These are phyloP conservation scores for Euphorbia pulcherrima DNA, from an alignment of 345 rosid genomes.

Conservation along the genomic window DNA sequence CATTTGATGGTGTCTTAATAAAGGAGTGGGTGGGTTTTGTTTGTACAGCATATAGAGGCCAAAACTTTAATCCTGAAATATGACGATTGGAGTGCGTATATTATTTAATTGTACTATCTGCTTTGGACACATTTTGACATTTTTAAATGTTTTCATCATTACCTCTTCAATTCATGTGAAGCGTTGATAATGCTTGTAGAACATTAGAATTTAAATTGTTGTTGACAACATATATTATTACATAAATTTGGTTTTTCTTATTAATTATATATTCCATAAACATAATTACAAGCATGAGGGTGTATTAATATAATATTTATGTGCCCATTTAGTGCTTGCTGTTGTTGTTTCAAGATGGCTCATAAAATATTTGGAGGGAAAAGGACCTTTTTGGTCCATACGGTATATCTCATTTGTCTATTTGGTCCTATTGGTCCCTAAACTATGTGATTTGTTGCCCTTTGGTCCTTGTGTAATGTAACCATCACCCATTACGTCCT, in stretches of 20 bases:
- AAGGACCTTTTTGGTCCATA: no score
- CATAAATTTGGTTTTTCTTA: not conserved
- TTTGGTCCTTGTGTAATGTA: no score
- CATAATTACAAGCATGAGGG: not conserved
- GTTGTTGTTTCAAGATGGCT: not conserved
- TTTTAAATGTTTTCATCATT: not conserved
- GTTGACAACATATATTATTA: not conserved
- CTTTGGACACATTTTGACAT: not conserved
- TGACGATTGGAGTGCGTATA: not conserved
- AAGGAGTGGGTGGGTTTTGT: conserved; percentile 10
- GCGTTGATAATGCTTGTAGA: not conserved
- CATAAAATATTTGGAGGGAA: no score
- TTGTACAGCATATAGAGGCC: conserved; percentile 6
- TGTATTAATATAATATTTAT: not conserved
- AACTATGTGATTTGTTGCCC: no score
- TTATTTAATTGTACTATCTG: not conserved
- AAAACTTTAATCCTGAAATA: not conserved
- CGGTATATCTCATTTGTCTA: no score
- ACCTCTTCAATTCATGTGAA: not conserved
- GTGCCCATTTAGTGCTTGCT: not conserved
- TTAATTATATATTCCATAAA: not conserved
- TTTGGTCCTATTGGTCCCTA: no score
- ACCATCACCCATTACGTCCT: no score
- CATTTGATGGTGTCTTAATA: conserved; percentile 11
- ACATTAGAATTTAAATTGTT: not conserved